phyloP scores from a whole-genome alignment of 75 land plant species.

The Pinus tabuliformis region DNA sequence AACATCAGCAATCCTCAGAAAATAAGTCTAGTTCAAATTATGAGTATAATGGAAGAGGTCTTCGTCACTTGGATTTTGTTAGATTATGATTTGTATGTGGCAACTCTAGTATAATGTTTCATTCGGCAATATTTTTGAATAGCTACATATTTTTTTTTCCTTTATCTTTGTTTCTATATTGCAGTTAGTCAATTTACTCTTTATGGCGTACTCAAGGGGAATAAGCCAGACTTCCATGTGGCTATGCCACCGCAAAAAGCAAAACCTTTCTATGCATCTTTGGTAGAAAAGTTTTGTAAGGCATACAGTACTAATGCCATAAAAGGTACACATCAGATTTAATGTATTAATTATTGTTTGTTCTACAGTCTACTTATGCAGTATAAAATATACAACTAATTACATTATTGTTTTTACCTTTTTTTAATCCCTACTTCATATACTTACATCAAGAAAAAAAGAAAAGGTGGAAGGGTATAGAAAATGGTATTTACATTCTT shows the following conservation, averaged over 20 bases:
- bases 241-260: constrained; percentile 95
- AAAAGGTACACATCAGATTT: constrained; percentile 47
- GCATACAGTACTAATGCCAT: constrained; percentile 61
- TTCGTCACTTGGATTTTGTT: not conserved
- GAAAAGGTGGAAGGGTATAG: too few species aligned
- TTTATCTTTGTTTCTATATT: constrained; percentile 6
- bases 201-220: constrained; percentile 89
- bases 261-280: constrained; percentile 67
- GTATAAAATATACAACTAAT: too few species aligned
- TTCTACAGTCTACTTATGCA: not conserved
- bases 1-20: not conserved
- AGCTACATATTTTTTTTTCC: constrained; percentile 1
- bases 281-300: constrained; percentile 67
- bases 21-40: not conserved
- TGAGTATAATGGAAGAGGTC: not conserved
- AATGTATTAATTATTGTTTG: not conserved
- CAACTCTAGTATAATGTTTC: not conserved
- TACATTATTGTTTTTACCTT: too few species aligned
- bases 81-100: not conserved
- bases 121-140: not conserved
- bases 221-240: constrained; percentile 97
- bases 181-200: constrained; percentile 96
- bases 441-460: too few species aligned
- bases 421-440: too few species aligned
- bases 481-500: too few species aligned